A percentile compares a stretch with the other conserved stretches of the same genome.
These are phyloP conservation scores for Malus hybrid DNA, from an alignment of 331 rosid genomes.

Conservation along the genomic window DNA sequence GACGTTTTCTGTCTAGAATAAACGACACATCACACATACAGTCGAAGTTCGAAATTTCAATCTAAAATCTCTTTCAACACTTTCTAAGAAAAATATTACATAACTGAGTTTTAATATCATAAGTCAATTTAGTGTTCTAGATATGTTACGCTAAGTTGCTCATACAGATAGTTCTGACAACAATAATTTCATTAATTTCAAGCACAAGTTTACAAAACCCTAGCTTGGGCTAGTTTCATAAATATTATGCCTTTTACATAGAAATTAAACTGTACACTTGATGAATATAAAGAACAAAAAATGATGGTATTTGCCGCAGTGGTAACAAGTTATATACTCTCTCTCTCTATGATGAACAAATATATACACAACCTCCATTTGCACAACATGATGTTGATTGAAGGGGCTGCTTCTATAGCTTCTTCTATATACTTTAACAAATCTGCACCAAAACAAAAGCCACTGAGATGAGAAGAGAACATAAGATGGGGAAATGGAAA, in stretches of 20 bases:
- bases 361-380: conserved; percentile 2
- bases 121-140: no score
- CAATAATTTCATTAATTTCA: background rate
- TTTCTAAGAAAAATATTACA: no score
- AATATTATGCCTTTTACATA: background rate
- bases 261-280: conserved; percentile 6
- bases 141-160: background rate
- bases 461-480: background rate
- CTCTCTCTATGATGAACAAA: background rate
- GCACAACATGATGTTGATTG: background rate
- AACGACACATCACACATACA: no score
- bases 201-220: background rate
- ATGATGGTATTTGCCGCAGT: background rate
- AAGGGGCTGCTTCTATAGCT: background rate
- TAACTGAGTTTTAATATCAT: no score
- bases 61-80: no score
- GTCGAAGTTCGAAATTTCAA: no score
- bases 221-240: background rate
- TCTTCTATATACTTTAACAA: background rate
- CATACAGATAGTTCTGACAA: background rate
- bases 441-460: conserved; percentile 12
- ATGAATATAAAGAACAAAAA: conserved; percentile 1
- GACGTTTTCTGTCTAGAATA: no score
- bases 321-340: background rate
- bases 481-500: background rate